Percentiles rank a stretch among this genome's conserved stretches.
phyloP scores from a whole-genome alignment of 768 basidiomycete species.

The Lactarius sanguifluus region DNA sequence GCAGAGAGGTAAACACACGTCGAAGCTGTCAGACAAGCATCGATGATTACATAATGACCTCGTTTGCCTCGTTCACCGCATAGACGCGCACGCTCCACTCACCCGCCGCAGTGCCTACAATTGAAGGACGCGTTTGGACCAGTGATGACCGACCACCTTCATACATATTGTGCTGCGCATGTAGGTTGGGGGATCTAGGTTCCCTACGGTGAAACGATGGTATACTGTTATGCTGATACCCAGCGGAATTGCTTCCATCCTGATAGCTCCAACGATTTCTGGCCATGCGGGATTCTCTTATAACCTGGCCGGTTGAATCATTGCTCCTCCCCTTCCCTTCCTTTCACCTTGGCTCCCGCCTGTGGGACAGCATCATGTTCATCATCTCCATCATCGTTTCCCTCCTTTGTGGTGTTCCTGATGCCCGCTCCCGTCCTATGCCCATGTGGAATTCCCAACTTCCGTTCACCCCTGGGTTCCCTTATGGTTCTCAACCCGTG shows the following conservation, averaged over 20 bases:
- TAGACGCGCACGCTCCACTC: neutral
- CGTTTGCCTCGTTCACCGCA: neutral
- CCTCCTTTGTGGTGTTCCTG: constrained; percentile 36
- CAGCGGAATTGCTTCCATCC: neutral
- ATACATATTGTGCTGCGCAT: neutral
- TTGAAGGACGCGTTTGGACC: neutral
- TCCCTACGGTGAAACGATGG: neutral
- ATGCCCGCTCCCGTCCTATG: constrained; percentile 32
- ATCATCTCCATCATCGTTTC: constrained; percentile 28
- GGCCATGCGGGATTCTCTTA: neutral
- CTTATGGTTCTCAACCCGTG: constrained; percentile 71
- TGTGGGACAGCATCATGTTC: constrained; percentile 13
- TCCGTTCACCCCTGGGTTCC: constrained; percentile 54
- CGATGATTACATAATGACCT: neutral
- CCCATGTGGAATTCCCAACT: neutral
- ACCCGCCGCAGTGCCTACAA: neutral
- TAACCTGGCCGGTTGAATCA: neutral
- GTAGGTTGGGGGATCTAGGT: neutral
- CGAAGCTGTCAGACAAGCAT: neutral
- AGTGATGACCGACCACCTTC: neutral
- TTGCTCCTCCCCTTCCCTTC: constrained; percentile 17
- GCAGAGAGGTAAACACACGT: neutral
- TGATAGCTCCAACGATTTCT: neutral
- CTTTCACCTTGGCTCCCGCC: constrained; percentile 25
- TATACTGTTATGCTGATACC: neutral